Conservation (phyloP, 371 early-diverging fungal species). For the Mortierella sp. region DNA sequence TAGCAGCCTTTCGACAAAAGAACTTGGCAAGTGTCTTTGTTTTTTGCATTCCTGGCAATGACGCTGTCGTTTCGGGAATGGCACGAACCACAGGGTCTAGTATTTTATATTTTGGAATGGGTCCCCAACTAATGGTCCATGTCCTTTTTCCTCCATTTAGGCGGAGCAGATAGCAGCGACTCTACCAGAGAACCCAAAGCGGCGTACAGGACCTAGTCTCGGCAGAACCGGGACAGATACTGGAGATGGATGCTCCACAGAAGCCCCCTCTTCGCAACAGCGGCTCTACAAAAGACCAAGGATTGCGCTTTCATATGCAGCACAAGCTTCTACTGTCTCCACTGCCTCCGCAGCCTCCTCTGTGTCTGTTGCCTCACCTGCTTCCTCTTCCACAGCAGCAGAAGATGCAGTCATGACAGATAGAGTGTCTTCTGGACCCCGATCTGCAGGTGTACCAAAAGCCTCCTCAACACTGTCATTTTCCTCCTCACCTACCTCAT, state of each 20-base stretch:
- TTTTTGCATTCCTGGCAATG: no score
- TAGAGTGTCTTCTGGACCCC: not conserved
- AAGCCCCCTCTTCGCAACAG: not conserved
- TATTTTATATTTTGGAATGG: no score
- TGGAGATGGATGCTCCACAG: not conserved
- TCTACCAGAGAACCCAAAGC: slow-evolving; percentile 13
- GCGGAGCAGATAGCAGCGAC: slow-evolving; percentile 1
- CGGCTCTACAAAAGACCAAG: slow-evolving; percentile 40
- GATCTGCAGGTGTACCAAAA: no score
- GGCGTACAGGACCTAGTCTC: slow-evolving; percentile 1
- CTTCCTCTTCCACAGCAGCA: not conserved
- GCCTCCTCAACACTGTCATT: not conserved
- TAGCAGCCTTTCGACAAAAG: slow-evolving; percentile 41
- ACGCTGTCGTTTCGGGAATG: no score
- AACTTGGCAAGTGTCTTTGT: not conserved
- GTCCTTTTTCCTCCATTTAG: no score
- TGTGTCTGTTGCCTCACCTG: slow-evolving; percentile 4
- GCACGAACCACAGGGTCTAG: no score
- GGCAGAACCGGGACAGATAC: no score
- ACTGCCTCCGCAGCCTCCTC: not conserved
- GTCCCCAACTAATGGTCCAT: no score
- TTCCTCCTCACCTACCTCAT: not conserved
- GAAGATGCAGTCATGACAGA: not conserved
- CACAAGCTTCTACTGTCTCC: slow-evolving; percentile 7
- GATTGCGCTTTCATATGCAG: slow-evolving; percentile 42